Base-by-base conservation (phyloP, 345 rosid species). In the Aquilaria malaccensis region DNA sequence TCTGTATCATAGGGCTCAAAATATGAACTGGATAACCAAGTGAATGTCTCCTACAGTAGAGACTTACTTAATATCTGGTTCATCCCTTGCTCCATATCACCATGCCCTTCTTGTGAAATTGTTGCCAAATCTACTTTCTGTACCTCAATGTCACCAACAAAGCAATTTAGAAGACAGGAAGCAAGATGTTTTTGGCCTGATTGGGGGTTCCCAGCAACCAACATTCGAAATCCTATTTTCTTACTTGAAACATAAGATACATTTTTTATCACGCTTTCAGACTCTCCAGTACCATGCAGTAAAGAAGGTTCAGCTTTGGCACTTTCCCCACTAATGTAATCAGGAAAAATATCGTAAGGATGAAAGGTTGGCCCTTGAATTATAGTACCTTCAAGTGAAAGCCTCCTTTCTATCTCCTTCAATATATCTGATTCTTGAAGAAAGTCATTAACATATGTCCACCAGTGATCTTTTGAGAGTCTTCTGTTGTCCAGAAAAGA, bases 181-280 rank as follows among this genome's bases (percentile, higher is more conserved):
- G 93, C 97, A 64, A 94, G 80, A 82, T 88, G 96, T 60, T 83
- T 82, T 79, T 94, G 99, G 63, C 96, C 99, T 68, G 90, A 86
- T 81, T 81, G 72, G n/a, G 88, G 78, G 66, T 70, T 69, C 71
- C 97, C 99, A 74, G 95, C 80, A 74, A 94, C 77, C 74, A 94
- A 76, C 52, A 88, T 58, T 53, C 85, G 87, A 69, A 84, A 86
- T 62, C 94, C 92, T 51, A 80, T 77, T 68, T 70, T 82, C 67
- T 74, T 84, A 66, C 71, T 64, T 56, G 86, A 69, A 60, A 76
- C 69, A 69, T 71, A 61, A 72, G 76, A 76, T 46, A 72, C 49
- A 68, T 70, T 73, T 37, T 59, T 68, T 43, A 61, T 67, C 61
- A 66, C 55, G 71, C 72, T 71, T 66, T 77, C 46, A 48, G 3